Evolutionary conservation across 352 stramenopile species (phyloP), one percentile per base, ranked within the genome.

Genomic region (Globisporangium camurandrum): DNA sequence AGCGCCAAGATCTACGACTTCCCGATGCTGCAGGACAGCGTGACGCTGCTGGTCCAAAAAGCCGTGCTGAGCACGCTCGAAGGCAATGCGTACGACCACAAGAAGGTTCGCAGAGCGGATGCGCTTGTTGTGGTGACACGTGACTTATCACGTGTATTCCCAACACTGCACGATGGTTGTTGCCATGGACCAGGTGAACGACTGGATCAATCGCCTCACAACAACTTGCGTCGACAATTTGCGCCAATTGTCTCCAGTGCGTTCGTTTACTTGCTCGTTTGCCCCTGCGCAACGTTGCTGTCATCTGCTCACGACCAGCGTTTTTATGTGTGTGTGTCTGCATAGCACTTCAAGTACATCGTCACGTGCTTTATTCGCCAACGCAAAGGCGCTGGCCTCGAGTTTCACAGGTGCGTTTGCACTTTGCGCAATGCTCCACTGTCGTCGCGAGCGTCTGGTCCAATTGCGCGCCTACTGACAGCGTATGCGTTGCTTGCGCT

Each of bases 291-390:
- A n/a, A n/a, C 16, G 17, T 16, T 26, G n/a, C 39, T 20, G 0
- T n/a, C n/a, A n/a, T n/a, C n/a, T n/a, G n/a, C n/a, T n/a, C n/a
- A n/a, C n/a, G n/a, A n/a, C n/a, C n/a, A 24, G 30, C 24, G 44
- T 20, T 16, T 9, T 4, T 37, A 11, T 31, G 9, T 46, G 17
- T 55, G 2, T 53, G 8, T 9, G 43, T 28, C 31, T 22, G 10
- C 33, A 17, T 49, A 91, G 79, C 84, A 91, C 56, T 91, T 91
- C 72, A 91, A 91, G 61, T 91, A 86, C 59, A 80, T 91, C 33
- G 75, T 87, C 4, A 81, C 75, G 42, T 88, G 76, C 43, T 69
- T 75, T 45, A 56, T 91, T 34, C 66, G 73, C 1, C 75, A 91
- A 54, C 69, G 71, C 45, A 87, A 87, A 39, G 75, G 72, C 16